A percentile compares a stretch with the other conserved stretches of the same genome.
These are phyloP conservation scores for Cyclaneusma minus DNA, from an alignment of 2,329 filamentous ascomycete species.

Conservation along the genomic window DNA sequence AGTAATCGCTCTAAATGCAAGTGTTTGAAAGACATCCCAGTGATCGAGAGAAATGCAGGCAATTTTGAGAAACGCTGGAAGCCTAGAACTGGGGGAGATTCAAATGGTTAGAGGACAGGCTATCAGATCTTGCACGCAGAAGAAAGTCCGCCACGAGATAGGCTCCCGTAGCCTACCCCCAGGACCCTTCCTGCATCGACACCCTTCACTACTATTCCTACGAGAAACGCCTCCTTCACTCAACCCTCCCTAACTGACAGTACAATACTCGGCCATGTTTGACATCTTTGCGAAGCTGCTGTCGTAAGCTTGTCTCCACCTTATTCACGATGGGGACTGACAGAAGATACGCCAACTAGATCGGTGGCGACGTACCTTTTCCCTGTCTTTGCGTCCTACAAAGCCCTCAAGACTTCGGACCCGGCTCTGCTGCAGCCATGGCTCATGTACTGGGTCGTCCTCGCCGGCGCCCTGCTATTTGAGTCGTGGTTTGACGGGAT, in stretches of 20 bases:
- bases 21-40: too few relatives aligned
- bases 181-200: too few relatives aligned
- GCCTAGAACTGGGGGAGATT: too few relatives aligned
- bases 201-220: too few relatives aligned
- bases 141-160: too few relatives aligned
- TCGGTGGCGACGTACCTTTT: conserved; percentile 82
- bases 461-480: conserved; percentile 64
- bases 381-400: conserved; percentile 93
- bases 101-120: too few relatives aligned
- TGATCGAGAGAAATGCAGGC: too few relatives aligned
- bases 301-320: conserved; percentile 41
- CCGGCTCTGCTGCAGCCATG: conserved; percentile 85
- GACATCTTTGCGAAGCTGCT: conserved; percentile 63
- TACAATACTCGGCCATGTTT: conserved; percentile 51
- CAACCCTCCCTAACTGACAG: neutral
- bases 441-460: conserved; percentile 98
- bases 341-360: conserved; percentile 26
- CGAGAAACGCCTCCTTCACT: neutral
- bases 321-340: conserved; percentile 7
- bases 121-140: too few relatives aligned
- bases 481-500: conserved; percentile 85
- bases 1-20: too few relatives aligned
- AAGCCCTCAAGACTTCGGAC: conserved; percentile 85
- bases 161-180: too few relatives aligned
- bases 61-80: too few relatives aligned